These are phyloP conservation scores for Ophiostoma himal-ulmi DNA, from an alignment of 2,329 filamentous ascomycete species.

Conservation along the genomic window DNA sequence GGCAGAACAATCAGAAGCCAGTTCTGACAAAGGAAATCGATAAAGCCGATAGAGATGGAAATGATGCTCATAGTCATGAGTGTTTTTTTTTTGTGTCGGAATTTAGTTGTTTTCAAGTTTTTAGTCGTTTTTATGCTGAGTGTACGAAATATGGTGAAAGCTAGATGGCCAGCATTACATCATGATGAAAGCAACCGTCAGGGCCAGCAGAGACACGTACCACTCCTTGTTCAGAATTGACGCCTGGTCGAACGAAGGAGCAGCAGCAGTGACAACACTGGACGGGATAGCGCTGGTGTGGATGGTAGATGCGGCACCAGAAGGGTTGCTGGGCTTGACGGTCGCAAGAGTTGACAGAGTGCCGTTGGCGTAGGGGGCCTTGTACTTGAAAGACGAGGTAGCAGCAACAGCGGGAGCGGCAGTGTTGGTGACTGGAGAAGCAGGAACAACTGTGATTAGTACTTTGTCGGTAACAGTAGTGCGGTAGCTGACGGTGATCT, in stretches of 20 bases:
- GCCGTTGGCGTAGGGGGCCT: conserved; percentile 17
- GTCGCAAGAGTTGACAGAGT: conserved; percentile 11
- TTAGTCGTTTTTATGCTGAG: background rate
- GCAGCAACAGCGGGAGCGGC: background rate
- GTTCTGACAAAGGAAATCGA: conserved; percentile 5
- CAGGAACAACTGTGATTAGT: conserved; percentile 22
- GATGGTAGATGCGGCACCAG: background rate
- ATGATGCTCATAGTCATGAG: background rate
- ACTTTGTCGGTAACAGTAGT: conserved; percentile 17
- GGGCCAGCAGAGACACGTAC: conserved; percentile 19
- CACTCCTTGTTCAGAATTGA: conserved; percentile 19
- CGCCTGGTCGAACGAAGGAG: conserved; percentile 14
- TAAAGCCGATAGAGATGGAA: background rate
- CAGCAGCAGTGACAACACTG: conserved; percentile 18
- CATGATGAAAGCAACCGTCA: conserved; percentile 21
- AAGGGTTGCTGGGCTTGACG: conserved; percentile 6
- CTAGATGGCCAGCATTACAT: conserved; percentile 6
- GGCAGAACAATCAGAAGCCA: background rate
- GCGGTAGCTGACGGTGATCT: conserved; percentile 13
- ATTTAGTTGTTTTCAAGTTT: conserved; percentile 1
- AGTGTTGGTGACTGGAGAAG: conserved; percentile 16
- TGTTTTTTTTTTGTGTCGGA: background rate
- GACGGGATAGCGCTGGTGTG: background rate
- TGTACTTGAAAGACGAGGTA: background rate
- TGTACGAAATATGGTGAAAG: background rate